These are phyloP conservation scores for Boletus huronensis DNA, from an alignment of 768 basidiomycete genomes.

Conservation along the genomic window DNA sequence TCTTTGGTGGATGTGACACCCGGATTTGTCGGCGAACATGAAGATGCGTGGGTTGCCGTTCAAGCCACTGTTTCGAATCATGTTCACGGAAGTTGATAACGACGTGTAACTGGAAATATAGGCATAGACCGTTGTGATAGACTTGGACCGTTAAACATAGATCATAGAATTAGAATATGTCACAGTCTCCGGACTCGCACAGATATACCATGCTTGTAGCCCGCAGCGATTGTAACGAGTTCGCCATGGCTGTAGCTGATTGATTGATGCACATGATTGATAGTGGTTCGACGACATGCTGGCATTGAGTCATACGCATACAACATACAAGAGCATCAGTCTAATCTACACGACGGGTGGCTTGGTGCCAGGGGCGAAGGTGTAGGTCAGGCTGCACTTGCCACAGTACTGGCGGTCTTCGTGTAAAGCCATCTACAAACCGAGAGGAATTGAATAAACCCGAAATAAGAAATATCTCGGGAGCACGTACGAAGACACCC, in stretches of 20 bases:
- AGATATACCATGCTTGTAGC: neutral
- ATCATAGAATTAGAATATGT: neutral
- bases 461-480: neutral
- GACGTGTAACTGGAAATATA: neutral
- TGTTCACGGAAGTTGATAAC: neutral
- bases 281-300: neutral
- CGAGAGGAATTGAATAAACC: constrained; percentile 6
- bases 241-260: neutral
- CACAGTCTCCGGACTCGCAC: neutral
- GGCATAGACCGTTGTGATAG: constrained; percentile 1
- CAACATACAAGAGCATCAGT: constrained; percentile 5
- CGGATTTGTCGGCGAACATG: constrained; percentile 28
- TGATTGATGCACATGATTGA: neutral
- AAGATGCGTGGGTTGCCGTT: constrained; percentile 29
- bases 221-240: neutral
- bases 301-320: constrained; percentile 11
- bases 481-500: constrained; percentile 71
- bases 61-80: constrained; percentile 6
- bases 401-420: constrained; percentile 98
- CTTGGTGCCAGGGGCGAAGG: constrained; percentile 77
- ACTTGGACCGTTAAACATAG: constrained; percentile 2
- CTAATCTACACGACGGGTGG: constrained; percentile 60
- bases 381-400: constrained; percentile 87
- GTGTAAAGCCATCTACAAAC: constrained; percentile 92
- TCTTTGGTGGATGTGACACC: constrained; percentile 35